These are phyloP conservation scores for Raddia guianensis DNA, from an alignment of 176 grass and related monocot species.

Conservation along the genomic window DNA sequence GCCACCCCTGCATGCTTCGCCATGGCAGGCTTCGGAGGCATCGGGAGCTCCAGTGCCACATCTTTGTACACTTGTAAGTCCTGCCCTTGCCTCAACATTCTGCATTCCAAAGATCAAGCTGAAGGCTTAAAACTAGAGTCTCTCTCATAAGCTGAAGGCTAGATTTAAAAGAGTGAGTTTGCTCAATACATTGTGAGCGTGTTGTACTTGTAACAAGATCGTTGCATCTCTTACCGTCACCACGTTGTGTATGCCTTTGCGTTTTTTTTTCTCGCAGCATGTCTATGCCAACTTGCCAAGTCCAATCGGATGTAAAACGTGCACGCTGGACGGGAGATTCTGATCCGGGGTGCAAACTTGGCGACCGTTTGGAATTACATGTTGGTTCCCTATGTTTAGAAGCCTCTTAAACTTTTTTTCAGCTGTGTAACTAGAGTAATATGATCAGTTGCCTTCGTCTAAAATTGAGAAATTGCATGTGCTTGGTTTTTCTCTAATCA, in stretches of 20 bases:
- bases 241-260: too few species aligned
- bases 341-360: too few species aligned
- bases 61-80: background rate
- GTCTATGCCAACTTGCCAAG: too few species aligned
- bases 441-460: background rate
- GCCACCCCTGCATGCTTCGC: too few species aligned
- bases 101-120: background rate
- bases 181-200: background rate
- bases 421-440: too few species aligned
- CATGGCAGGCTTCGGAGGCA: too few species aligned
- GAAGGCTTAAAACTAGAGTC: background rate
- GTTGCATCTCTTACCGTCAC: background rate
- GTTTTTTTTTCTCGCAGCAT: too few species aligned
- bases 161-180: background rate
- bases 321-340: too few species aligned
- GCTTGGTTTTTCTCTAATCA: background rate
- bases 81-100: background rate
- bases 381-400: too few species aligned
- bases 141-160: background rate
- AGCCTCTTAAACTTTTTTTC: too few species aligned
- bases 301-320: too few species aligned
- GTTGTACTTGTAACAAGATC: background rate
- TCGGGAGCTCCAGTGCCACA: background rate
- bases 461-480: background rate
- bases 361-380: too few species aligned